Percentiles rank a stretch among this genome's conserved stretches.
Conservation (phyloP, 1,139 yeast genomes). For the Magnusiomyces sp. region DNA sequence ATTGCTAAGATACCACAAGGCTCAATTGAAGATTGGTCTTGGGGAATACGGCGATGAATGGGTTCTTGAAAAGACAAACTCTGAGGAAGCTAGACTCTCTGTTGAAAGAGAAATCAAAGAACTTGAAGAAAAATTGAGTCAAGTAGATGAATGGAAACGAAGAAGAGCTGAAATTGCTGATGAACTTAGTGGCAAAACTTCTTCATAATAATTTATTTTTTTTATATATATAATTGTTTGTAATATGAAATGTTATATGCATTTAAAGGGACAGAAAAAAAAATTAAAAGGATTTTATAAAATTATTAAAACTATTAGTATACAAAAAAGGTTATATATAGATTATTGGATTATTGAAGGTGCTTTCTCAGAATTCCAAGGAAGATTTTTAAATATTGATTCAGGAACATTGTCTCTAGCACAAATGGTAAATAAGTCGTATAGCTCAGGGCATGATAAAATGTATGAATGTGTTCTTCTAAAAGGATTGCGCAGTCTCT, state of each 20-base stretch:
- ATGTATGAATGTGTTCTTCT: conserved; percentile 39
- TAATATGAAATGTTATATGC: not conserved
- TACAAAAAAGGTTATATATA: not conserved
- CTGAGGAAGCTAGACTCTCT: conserved; percentile 25
- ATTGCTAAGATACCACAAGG: conserved; percentile 76
- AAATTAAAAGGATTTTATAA: not conserved
- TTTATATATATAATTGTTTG: not conserved
- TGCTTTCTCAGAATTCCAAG: conserved; percentile 2
- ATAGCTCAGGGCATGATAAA: conserved; percentile 20
- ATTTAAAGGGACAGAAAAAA: not conserved
- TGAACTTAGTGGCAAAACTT: conserved; percentile 17
- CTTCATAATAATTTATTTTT: not conserved
- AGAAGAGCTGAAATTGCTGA: conserved; percentile 29
- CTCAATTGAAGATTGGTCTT: conserved; percentile 53
- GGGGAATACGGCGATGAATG: conserved; percentile 44
- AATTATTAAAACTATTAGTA: not conserved
- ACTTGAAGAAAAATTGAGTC: conserved; percentile 25
- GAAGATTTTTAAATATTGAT: conserved; percentile 2
- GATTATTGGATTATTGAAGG: not conserved
- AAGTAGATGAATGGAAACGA: conserved; percentile 27
- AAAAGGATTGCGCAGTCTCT: conserved; percentile 51
- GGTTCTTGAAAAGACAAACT: conserved; percentile 32
- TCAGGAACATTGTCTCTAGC: conserved; percentile 8
- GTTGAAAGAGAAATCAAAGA: conserved; percentile 32
- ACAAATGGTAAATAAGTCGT: conserved; percentile 17